Evolutionary conservation across 75 land plant genomes (phyloP).

Genomic region (Pinus albicaulis): DNA sequence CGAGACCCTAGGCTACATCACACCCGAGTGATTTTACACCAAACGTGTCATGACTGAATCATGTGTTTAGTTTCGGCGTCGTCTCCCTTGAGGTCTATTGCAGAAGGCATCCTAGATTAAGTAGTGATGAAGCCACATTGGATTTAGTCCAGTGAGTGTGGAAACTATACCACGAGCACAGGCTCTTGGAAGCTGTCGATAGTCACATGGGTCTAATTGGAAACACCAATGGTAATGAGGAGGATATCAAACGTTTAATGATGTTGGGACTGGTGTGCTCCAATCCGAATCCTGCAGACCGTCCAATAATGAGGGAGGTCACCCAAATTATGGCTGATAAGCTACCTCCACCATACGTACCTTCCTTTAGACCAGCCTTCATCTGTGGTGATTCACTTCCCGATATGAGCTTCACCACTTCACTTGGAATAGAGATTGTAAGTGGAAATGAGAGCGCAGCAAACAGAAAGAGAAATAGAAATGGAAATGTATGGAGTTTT

Average conservation of each 20-base stretch:
- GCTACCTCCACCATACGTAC: constrained; percentile 33
- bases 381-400: too few relatives aligned
- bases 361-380: background rate
- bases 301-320: constrained; percentile 66
- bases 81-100: constrained; percentile 42
- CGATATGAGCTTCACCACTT: too few relatives aligned
- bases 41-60: constrained; percentile 43
- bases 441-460: too few relatives aligned
- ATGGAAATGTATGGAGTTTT: too few relatives aligned
- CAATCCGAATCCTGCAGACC: constrained; percentile 41
- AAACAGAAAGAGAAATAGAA: too few relatives aligned
- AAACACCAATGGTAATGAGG: background rate
- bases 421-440: too few relatives aligned
- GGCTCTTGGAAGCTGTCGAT: constrained; percentile 43
- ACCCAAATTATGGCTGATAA: constrained; percentile 37
- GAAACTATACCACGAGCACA: constrained; percentile 23
- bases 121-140: constrained; percentile 16
- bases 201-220: constrained; percentile 2
- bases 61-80: constrained; percentile 52
- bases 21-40: constrained; percentile 33
- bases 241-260: constrained; percentile 41
- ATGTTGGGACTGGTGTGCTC: constrained; percentile 53
- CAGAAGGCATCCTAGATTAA: constrained; percentile 32
- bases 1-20: constrained; percentile 46
- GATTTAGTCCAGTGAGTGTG: constrained; percentile 66